Conservation (phyloP, 1,284 basidiomycete genomes). For the Pyrrhoderma noxium region DNA sequence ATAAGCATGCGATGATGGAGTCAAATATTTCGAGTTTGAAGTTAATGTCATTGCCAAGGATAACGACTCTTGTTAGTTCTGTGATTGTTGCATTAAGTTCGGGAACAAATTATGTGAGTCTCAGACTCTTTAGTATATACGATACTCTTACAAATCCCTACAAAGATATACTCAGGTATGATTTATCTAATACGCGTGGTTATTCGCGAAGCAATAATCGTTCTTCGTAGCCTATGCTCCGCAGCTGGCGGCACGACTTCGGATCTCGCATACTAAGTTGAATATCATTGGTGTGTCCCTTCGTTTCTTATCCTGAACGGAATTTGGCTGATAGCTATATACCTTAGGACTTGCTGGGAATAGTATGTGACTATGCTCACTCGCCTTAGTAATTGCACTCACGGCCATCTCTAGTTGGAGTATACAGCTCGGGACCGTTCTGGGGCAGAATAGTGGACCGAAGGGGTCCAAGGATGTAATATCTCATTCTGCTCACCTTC, state of each 20-base stretch:
- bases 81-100: conserved; percentile 52
- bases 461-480: conserved; percentile 49
- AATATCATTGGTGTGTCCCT: conserved; percentile 53
- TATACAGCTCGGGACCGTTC: conserved; percentile 52
- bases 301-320: neutral
- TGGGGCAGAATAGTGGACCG: conserved; percentile 66
- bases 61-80: conserved; percentile 44
- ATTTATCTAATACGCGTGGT: neutral
- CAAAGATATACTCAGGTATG: conserved; percentile 45
- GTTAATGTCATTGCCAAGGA: conserved; percentile 34
- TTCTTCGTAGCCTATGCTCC: conserved; percentile 62
- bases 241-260: conserved; percentile 64
- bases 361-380: conserved; percentile 30
- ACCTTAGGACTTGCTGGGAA: conserved; percentile 48
- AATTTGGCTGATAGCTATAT: neutral
- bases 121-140: neutral
- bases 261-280: conserved; percentile 65
- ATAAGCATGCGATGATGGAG: neutral
- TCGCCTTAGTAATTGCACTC: conserved; percentile 5
- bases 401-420: conserved; percentile 39
- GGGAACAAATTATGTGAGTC: conserved; percentile 65
- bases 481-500: conserved; percentile 30
- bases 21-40: conserved; percentile 8
- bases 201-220: conserved; percentile 10
- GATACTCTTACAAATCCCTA: conserved; percentile 1